Evolutionary conservation across 2,329 filamentous ascomycete genomes (phyloP).

Genomic region (Metarhizium sp.): DNA sequence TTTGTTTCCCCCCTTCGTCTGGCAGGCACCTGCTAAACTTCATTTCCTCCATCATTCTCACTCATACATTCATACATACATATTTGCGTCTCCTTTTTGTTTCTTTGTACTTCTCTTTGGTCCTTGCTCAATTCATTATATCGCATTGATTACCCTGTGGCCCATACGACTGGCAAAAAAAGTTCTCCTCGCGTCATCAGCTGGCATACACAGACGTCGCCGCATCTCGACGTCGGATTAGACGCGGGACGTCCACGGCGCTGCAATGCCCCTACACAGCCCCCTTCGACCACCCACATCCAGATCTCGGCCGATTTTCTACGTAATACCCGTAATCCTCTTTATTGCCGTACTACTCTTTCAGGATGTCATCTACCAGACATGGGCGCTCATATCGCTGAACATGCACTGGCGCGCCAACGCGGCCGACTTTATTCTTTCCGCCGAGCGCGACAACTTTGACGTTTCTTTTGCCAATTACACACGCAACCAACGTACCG

Average conservation of each 20-base stretch:
- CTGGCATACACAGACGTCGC: neutral
- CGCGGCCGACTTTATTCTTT: constrained; percentile 17
- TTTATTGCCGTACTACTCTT: constrained; percentile 5
- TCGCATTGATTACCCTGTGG: neutral
- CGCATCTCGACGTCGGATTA: neutral
- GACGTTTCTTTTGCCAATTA: constrained; percentile 20
- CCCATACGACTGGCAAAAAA: too few species aligned
- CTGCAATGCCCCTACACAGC: constrained; percentile 1
- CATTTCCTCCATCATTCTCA: neutral
- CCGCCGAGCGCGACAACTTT: constrained; percentile 16
- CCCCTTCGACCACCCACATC: neutral
- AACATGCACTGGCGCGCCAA: constrained; percentile 14
- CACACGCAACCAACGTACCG: neutral
- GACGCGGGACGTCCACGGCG: neutral
- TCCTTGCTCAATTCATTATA: too few species aligned
- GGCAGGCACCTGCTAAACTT: neutral
- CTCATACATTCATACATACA: too few species aligned
- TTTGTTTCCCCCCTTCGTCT: neutral
- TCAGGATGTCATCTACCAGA: constrained; percentile 11
- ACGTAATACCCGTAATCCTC: constrained; percentile 2
- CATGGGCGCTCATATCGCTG: constrained; percentile 18
- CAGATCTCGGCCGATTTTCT: constrained; percentile 1
- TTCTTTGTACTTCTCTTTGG: too few species aligned
- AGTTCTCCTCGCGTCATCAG: neutral
- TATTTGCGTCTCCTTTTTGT: neutral